Evolutionary conservation across 345 rosid species (phyloP), one percentile per base, ranked within the genome.

Genomic region (Stellera chamaejasme): DNA sequence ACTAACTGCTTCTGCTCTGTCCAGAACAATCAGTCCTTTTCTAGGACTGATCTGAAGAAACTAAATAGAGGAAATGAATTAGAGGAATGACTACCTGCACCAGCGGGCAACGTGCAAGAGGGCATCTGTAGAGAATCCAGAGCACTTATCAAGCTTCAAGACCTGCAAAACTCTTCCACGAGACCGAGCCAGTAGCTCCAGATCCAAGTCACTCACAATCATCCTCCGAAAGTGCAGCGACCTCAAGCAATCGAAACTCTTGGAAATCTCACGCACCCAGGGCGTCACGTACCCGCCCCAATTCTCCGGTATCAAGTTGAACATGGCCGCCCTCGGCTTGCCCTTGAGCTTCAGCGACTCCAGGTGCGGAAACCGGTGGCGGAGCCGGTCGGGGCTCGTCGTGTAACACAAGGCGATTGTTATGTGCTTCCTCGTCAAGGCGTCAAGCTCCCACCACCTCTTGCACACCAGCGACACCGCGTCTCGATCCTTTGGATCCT

Each of bases 261-360:
- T 41, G 0, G 81, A 66, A 10, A 93, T 87, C 70, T 77, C 92
- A 0, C 52, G 55, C 8, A 85, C 82, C 97, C 97, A 93, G 0
- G 94, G 96, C 5, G 83, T 74, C 2, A 78, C 89, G 19, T 66
- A 75, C 0, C 99, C 99, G 2, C 99, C 99, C 99, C 99, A 89
- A 60, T 89, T 79, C 73, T 89, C 97, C 0, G 96, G 99, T 27
- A 93, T 89, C 32, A 86, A 66, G 58, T 87, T 89, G 50, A 93
- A 89, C 97, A 93, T 84, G n/a, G 97, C 96, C 0, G 97, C 96
- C 58, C 99, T 43, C 0, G 97, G 97, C 75, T 87, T 89, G 12
- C 96, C 99, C 59, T 93, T 93, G 36, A 93, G 62, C 68, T 78
- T 81, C 54, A 93, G 59, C n/a, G 99, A 93, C 65, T 84, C 94